Conservation (phyloP, 176 grass and related monocot species). For the Puccinellia tenuiflora region DNA sequence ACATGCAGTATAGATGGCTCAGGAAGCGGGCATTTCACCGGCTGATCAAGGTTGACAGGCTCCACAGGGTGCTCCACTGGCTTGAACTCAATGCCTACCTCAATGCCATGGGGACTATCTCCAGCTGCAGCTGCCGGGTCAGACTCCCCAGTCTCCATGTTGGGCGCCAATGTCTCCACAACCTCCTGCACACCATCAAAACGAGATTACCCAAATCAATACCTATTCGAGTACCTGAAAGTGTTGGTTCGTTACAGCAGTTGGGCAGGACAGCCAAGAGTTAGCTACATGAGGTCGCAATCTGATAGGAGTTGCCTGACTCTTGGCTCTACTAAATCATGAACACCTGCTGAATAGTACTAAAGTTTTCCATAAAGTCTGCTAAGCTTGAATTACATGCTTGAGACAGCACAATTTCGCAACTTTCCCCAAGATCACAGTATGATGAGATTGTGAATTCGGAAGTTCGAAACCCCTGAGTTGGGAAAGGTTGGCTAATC, state of each 20-base stretch:
- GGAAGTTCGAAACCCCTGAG: background rate
- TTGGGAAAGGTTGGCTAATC: background rate
- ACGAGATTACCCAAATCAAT: conserved; percentile 8
- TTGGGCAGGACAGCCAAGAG: background rate
- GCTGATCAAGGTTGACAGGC: conserved; percentile 77
- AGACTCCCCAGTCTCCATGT: conserved; percentile 29
- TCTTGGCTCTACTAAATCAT: background rate
- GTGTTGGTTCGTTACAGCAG: background rate
- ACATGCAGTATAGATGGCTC: conserved; percentile 96
- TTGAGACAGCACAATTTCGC: background rate
- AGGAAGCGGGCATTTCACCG: conserved; percentile 82
- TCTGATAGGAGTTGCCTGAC: background rate
- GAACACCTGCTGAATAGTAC: background rate
- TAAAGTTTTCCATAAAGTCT: background rate
- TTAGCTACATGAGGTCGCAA: background rate
- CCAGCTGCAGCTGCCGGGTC: conserved; percentile 23
- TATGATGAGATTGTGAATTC: background rate
- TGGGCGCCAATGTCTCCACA: conserved; percentile 51
- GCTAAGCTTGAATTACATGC: background rate
- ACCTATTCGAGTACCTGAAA: background rate
- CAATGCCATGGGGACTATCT: conserved; percentile 49
- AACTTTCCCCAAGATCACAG: background rate
- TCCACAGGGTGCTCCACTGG: conserved; percentile 85
- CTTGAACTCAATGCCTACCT: conserved; percentile 63
- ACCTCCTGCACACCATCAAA: conserved; percentile 43